These are phyloP conservation scores for Darksidea phi DNA, from an alignment of 495 filamentous ascomycete genomes.

Conservation along the genomic window DNA sequence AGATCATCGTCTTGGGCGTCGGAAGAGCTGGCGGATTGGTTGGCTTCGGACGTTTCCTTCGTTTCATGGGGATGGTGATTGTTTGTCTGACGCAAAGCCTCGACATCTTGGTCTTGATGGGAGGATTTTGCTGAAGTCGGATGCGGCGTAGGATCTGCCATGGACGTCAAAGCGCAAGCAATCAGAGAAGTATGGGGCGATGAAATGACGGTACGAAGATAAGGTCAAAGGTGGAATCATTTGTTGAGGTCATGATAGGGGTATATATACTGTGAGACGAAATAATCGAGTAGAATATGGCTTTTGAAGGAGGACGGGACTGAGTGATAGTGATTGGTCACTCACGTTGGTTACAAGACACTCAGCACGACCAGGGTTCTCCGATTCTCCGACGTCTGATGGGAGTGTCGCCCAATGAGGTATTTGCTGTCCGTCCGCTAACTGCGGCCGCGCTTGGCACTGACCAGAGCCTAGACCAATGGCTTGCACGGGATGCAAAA, in stretches of 20 bases:
- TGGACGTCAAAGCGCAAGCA: constrained; percentile 7
- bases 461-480: background rate
- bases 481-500: background rate
- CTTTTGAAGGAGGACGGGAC: background rate
- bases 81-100: constrained; percentile 3
- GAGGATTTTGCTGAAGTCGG: constrained; percentile 1
- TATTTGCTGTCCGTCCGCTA: background rate
- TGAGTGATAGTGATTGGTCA: constrained; percentile 4
- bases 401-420: constrained; percentile 6
- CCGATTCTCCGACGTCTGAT: background rate
- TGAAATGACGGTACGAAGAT: constrained; percentile 1
- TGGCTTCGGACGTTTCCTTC: constrained; percentile 9
- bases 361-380: background rate
- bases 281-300: background rate
- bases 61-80: constrained; percentile 2
- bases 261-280: constrained; percentile 4
- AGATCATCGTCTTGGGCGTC: constrained; percentile 13
- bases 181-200: background rate
- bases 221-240: constrained; percentile 1
- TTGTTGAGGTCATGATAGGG: background rate
- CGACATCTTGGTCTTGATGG: constrained; percentile 4
- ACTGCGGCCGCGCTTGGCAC: constrained; percentile 1
- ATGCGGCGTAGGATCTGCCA: constrained; percentile 2
- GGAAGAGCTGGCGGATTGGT: constrained; percentile 19
- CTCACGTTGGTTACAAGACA: background rate